Evolutionary conservation across 106 monocot genomes (phyloP), one percentile per base, ranked within the genome.

Genomic region (Vanilla planifolia): DNA sequence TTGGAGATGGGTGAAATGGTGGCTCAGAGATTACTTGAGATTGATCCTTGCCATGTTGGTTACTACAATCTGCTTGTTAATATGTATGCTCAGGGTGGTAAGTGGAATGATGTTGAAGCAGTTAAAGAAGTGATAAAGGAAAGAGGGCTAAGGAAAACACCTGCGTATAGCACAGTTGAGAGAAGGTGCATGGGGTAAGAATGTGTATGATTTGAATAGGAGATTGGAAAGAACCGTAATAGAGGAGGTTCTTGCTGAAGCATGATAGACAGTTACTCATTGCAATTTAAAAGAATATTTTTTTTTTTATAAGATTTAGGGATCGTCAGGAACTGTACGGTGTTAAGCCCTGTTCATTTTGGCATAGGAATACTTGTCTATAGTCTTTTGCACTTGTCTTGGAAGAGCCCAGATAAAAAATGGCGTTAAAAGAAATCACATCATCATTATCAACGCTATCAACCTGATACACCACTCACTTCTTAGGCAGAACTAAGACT

Each of bases 71-170:
- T 79, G 26, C 21, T 76, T 27, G 66, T 73, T 13, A 67, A 76
- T 46, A 55, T 79, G 23, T 81, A 82, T 70, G 79, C 87, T 43
- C 73, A 61, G 60, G 72, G 70, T 51, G 81, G 59, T 8, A 76
- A 60, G 36, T 88, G 87, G 87, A 67, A 64, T 24, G 17, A 62
- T 57, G 75, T 47, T 40, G 61, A 37, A 19, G 57, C 62, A 16
- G 33, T 83, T 21, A 76, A 62, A 48, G 68, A 32, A 23, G 17
- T 62, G 51, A 65, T 73, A 2, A 63, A 65, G 44, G 63, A 71
- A 14, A 73, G 65, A 59, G 42, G 33, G 9, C 33, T 75, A 23
- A 64, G 32, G 55, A 88, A 77, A 66, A 63, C 34, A 42, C 79
- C 73, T 14, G 83, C 67, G 19, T 68, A 32, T 48, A 77, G 88